Base-by-base conservation (phyloP, 176 grass and related monocot species). In the Aegilops bicornis region DNA sequence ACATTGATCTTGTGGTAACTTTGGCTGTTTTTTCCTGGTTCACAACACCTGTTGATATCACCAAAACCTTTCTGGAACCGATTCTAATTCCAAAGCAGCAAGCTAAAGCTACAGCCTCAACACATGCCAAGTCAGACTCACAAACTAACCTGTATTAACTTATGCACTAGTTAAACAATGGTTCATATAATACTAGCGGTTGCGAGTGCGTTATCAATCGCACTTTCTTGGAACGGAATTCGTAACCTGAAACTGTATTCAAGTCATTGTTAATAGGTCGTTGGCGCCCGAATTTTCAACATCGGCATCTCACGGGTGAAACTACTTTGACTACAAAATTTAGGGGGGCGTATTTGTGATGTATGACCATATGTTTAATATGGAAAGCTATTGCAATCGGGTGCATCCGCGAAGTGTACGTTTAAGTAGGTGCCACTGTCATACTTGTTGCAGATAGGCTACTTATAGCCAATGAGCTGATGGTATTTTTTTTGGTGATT, bases 281-380 rank as follows among this genome's bases (percentile, higher is more conserved):
- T 77, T 45, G 70, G 76, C 27, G 86, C 64, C 85, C 42, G 6
- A 58, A 54, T 88, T 88, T 88, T 91, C 86, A 78, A 64, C 86
- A 16, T 82, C 82, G 24, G n/a, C 5, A 25, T 79, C 79, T 79
- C 79, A 20, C 19, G 19, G 84, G 84, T 83, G 82, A 88, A 91
- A 88, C 78, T 85, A 81, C 86, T 88, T 88, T 85, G 86, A 88
- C 86, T 91, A 77, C n/a, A 88, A 85, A 78, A 85, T 72, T 76
- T 54, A 54, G 39, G 70, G 63, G 17, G n/a, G 1, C 39, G 11
- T 30, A 13, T 63, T 6, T 88, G 62, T 47, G 64, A 29, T 16
- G 19, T 56, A 24, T 76, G 35, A 17, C 67, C 31, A 82, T 20
- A 56, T 22, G 61, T 32, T 40, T 67, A 39, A 7, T 79, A 76